phyloP scores from a whole-genome alignment of 2,329 filamentous ascomycete species.

The Grosmannia penicillata region DNA sequence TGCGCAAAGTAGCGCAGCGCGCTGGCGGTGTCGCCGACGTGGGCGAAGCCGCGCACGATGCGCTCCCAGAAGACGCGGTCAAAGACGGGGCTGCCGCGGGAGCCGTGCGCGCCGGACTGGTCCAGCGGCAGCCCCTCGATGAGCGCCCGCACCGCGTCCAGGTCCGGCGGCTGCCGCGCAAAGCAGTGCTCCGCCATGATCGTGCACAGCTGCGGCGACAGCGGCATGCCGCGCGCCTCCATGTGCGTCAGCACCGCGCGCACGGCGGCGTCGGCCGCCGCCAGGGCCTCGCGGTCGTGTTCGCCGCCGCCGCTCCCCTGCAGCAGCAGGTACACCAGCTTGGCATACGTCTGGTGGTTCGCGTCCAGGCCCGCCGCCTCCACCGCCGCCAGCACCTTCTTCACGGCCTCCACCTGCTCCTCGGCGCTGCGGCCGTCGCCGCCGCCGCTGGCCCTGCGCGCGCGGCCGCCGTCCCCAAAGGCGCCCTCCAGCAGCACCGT shows the following conservation, averaged over 20 bases:
- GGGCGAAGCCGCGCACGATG: constrained; percentile 52
- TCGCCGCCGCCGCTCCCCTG: constrained; percentile 18
- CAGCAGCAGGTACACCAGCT: constrained; percentile 53
- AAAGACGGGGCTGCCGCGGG: constrained; percentile 9
- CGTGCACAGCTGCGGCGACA: constrained; percentile 56
- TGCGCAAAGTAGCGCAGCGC: constrained; percentile 35
- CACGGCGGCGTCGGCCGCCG: constrained; percentile 31
- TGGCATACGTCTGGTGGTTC: constrained; percentile 50
- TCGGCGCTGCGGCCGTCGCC: background rate
- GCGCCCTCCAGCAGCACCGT: constrained; percentile 54
- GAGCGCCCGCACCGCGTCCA: constrained; percentile 43
- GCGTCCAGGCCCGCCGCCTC: constrained; percentile 38
- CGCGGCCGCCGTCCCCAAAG: constrained; percentile 24
- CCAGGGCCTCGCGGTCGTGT: background rate
- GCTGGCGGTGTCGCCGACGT: constrained; percentile 30
- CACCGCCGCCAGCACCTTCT: constrained; percentile 42
- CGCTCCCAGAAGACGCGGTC: constrained; percentile 59
- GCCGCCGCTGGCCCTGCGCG: constrained; percentile 11
- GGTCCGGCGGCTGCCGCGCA: constrained; percentile 37
- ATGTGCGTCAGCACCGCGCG: constrained; percentile 50
- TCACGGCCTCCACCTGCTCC: constrained; percentile 19
- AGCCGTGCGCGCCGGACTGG: too few species aligned
- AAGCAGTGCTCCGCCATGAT: constrained; percentile 59
- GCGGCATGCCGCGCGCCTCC: constrained; percentile 31
- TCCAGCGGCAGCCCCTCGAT: constrained; percentile 27